Conservation (phyloP, 257 asterid genomes). For the Solanum neorickii region DNA sequence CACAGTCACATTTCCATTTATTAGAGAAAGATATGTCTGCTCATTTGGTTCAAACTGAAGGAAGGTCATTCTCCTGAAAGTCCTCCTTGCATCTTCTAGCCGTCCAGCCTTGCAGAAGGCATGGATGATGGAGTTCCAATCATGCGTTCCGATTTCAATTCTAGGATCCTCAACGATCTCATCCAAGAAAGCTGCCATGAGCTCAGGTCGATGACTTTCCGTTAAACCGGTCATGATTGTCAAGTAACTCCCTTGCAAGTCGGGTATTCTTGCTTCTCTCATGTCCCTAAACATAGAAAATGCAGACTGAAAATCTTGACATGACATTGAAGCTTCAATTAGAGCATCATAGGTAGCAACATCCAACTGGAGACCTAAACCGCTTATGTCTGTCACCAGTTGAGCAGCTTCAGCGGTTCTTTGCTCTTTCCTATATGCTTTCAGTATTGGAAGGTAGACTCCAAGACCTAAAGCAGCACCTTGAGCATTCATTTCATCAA, state of each 20-base stretch:
- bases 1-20: slow-evolving; percentile 55
- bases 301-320: slow-evolving; percentile 94
- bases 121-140: slow-evolving; percentile 93
- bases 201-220: slow-evolving; percentile 88
- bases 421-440: slow-evolving; percentile 65
- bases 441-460: slow-evolving; percentile 65
- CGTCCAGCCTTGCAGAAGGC: slow-evolving; percentile 90
- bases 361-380: slow-evolving; percentile 54
- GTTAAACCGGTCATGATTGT: slow-evolving; percentile 95
- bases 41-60: slow-evolving; percentile 76
- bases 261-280: slow-evolving; percentile 68
- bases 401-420: slow-evolving; percentile 89
- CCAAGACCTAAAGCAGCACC: slow-evolving; percentile 64
- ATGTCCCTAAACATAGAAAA: slow-evolving; percentile 86
- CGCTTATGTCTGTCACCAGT: slow-evolving; percentile 54
- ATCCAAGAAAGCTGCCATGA: slow-evolving; percentile 84
- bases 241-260: slow-evolving; percentile 64
- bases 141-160: slow-evolving; percentile 69
- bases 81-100: slow-evolving; percentile 70
- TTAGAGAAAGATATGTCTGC: slow-evolving; percentile 78
- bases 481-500: slow-evolving; percentile 78
- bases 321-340: slow-evolving; percentile 77
- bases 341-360: slow-evolving; percentile 52
- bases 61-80: slow-evolving; percentile 86
- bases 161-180: slow-evolving; percentile 86